A percentile compares a stretch with the other conserved stretches of the same genome.
These are phyloP conservation scores for Podila epigama DNA, from an alignment of 192 early-diverging fungal genomes.

Conservation along the genomic window DNA sequence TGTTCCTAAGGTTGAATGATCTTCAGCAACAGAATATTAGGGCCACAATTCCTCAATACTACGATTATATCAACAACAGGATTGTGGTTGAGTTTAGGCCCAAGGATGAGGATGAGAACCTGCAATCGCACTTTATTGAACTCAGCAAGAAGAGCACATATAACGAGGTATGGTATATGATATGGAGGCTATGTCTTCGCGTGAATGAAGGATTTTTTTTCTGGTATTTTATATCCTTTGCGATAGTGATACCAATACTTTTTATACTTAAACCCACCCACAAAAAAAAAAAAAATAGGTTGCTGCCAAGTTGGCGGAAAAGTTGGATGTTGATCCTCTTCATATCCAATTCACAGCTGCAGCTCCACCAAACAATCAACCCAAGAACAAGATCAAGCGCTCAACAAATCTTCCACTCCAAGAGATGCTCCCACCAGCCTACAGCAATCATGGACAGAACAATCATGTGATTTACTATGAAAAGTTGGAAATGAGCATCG, in stretches of 20 bases:
- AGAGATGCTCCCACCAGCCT: conserved; percentile 50
- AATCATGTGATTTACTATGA: conserved; percentile 78
- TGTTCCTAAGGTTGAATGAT: conserved; percentile 33
- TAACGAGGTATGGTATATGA: conserved; percentile 41
- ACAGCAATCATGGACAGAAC: conserved; percentile 16
- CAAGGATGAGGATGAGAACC: conserved; percentile 51
- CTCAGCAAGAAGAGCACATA: conserved; percentile 75
- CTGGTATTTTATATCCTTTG: background rate
- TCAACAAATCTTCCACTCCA: conserved; percentile 34
- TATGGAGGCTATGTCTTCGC: background rate
- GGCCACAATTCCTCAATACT: conserved; percentile 73
- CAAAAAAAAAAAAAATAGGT: conserved; percentile 41
- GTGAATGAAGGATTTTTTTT: background rate
- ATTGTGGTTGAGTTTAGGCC: conserved; percentile 77
- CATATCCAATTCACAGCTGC: conserved; percentile 77
- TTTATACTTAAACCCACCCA: too few species aligned
- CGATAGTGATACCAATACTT: too few species aligned
- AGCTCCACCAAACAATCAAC: conserved; percentile 22
- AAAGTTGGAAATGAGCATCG: conserved; percentile 78
- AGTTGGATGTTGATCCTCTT: conserved; percentile 66
- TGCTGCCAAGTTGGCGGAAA: conserved; percentile 65
- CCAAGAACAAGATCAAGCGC: conserved; percentile 44
- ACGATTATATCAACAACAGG: conserved; percentile 76
- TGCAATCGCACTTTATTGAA: conserved; percentile 54
- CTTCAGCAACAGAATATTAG: conserved; percentile 50